Evolutionary conservation across 225 moss, liverwort and hornwort species (phyloP), one percentile per base, ranked within the genome.

Genomic region (Pseudisothecium myosuroides): DNA sequence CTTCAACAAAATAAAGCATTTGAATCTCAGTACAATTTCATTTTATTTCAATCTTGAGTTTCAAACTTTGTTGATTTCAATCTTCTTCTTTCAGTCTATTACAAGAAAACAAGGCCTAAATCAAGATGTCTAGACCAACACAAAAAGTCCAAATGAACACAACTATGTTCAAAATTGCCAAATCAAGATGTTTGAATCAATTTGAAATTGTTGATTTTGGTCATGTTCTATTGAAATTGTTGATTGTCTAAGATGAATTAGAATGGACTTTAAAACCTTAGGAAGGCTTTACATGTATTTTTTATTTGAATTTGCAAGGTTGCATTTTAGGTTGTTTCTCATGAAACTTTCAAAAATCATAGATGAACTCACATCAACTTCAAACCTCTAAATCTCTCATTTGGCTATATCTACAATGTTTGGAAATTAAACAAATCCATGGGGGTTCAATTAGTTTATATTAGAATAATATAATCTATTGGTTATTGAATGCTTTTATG

Each of bases 21-120:
- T 26, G 26, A 43, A 27, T 27, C 39, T 68, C 1, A n/a, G 4
- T 39, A 22, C 0, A 0, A 1, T 15, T 27, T 8, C 8, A 14
- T 72, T 43, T 72, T 5, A 72, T 5, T 71, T 72, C 71, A 72
- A 41, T 69, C 12, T 69, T 24, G 13, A 39, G 2, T 39, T 68
- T 69, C 8, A 69, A 69, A 69, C 22, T 11, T 39, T 69, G 7
- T 69, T 69, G 4, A 39, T 69, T 69, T 69, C 17, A 39, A 69
- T 26, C 9, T 27, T 43, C 5, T 16, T 43, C 9, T 16, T 43
- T 72, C 1, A 39, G 1, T 14, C 14, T n/a, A n/a, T n/a, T 45
- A 45, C 45, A 45, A 45, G 45, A 45, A 45, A 45, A 45, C 45
- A 45, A 45, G 45, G 45, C 10, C 3, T 10, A 2, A 27, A 27